A percentile compares a stretch with the other conserved stretches of the same genome.
Conservation (phyloP, 2,329 filamentous ascomycete species). For the Alternaria dauci region DNA sequence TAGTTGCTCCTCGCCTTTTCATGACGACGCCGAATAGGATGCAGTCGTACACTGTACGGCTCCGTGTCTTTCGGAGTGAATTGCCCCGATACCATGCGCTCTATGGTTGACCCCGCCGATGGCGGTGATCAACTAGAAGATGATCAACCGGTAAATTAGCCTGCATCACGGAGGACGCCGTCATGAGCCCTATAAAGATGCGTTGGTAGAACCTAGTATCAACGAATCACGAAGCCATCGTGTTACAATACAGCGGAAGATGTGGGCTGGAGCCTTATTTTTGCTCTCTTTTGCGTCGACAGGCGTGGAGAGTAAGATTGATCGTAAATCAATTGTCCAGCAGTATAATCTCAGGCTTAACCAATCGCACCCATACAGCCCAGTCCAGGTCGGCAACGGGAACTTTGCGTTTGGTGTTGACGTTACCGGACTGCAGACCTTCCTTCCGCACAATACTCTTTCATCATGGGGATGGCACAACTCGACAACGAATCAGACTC, state of each 20-base stretch:
- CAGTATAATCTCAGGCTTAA: conserved; percentile 60
- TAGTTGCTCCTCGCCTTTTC: background rate
- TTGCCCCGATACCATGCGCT: conserved; percentile 18
- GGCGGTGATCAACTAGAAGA: conserved; percentile 14
- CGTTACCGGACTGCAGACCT: conserved; percentile 58
- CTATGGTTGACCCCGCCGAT: conserved; percentile 32
- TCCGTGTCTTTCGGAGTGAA: conserved; percentile 17
- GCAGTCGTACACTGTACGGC: no score
- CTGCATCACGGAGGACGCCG: conserved; percentile 19
- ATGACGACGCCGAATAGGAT: background rate
- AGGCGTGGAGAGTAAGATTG: conserved; percentile 29
- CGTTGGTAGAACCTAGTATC: background rate
- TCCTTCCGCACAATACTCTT: conserved; percentile 54
- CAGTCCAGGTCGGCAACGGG: conserved; percentile 61
- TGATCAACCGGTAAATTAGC: conserved; percentile 38
- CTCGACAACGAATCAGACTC: conserved; percentile 48
- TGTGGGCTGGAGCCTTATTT: conserved; percentile 11
- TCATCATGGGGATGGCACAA: conserved; percentile 60
- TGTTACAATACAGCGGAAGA: conserved; percentile 10
- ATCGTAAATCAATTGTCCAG: conserved; percentile 41
- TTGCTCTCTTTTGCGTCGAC: conserved; percentile 7
- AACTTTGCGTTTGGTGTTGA: conserved; percentile 59
- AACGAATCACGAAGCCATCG: conserved; percentile 9
- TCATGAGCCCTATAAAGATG: conserved; percentile 13
- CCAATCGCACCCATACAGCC: conserved; percentile 60